Base-by-base conservation (phyloP, 2,329 filamentous ascomycete genomes). In the Aspergillus sp. region DNA sequence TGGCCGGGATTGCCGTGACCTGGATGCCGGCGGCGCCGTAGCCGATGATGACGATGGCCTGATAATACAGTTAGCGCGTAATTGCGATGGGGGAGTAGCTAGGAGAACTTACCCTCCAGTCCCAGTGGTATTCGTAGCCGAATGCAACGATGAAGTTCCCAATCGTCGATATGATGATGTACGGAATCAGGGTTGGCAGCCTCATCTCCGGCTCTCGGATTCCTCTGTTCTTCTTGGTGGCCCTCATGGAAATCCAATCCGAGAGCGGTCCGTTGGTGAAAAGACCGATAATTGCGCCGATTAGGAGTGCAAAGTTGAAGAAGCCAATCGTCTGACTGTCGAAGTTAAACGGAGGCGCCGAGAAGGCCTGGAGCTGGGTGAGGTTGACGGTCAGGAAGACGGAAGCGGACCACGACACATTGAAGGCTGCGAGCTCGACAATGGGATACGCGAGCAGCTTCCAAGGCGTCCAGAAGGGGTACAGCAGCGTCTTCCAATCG, bases 401-500 rank as follows among this genome's bases (percentile, higher is more conserved):
- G 26, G 64, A 71, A 34, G 72, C 73, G 6, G 64, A 66, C 72
- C 73, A 80, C 15, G 69, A 73, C 5, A 78, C 72, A 15, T 76
- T 67, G 43, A 80, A 79, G 11, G 72, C 66, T 1, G 75, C 64
- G 36, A 76, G 74, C 40, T 78, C 68, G 26, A 80, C 69, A 36
- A 80, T 79, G 0, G 77, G 76, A 51, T 74, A 80, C 0, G 64
- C 43, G 47, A 77, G 71, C 1, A 80, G 60, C 43, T 78, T 75
- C 68, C 72, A 77, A 0, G 76, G 77, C 5, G 74, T 64, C 67
- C 68, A 76, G 14, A 80, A 60, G 42, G 75, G 72, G 17, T 66
- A 51, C 2, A 71, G 26, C 16, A 78, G 59, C 14, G 60, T 64
- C 42, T 57, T 55, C 26, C 56, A 26, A 14, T 48, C 56, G 27